These are phyloP conservation scores for Fusarium phyllophilum DNA, from an alignment of 2,329 filamentous ascomycete species.

Conservation along the genomic window DNA sequence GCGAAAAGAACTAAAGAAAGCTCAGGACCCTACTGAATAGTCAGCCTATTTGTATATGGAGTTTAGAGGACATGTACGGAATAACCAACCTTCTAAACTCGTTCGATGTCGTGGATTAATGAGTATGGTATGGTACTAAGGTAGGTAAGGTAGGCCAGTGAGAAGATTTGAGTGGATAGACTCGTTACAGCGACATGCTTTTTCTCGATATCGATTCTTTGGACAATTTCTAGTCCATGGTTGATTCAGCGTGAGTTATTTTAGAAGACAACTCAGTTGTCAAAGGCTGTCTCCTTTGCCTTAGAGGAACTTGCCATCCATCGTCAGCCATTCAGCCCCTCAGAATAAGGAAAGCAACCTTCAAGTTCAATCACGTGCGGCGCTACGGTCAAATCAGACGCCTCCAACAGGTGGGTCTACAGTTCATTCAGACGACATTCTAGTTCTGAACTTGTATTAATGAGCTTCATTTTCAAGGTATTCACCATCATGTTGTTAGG, in stretches of 20 bases:
- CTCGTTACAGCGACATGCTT: slow-evolving; percentile 13
- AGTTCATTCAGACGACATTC: slow-evolving; percentile 31
- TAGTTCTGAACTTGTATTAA: slow-evolving; percentile 14
- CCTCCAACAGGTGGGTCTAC: slow-evolving; percentile 32
- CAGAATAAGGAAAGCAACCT: slow-evolving; percentile 40
- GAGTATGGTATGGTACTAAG: background rate
- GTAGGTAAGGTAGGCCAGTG: slow-evolving; percentile 12
- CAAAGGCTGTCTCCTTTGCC: slow-evolving; percentile 29
- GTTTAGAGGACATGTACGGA: background rate
- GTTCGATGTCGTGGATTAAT: slow-evolving; percentile 20
- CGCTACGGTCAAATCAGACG: slow-evolving; percentile 37
- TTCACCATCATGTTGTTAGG: background rate
- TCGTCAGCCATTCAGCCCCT: slow-evolving; percentile 45
- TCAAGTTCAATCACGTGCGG: slow-evolving; percentile 41
- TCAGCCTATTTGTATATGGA: slow-evolving; percentile 23
- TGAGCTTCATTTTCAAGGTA: slow-evolving; percentile 11
- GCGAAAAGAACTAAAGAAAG: slow-evolving; percentile 12
- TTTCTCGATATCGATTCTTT: slow-evolving; percentile 18
- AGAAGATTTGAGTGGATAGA: slow-evolving; percentile 21
- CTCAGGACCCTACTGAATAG: slow-evolving; percentile 3
- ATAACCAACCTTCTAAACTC: slow-evolving; percentile 16
- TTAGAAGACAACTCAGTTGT: slow-evolving; percentile 33
- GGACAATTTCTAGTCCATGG: slow-evolving; percentile 30
- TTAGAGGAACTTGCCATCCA: slow-evolving; percentile 38
- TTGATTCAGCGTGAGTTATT: slow-evolving; percentile 5